phyloP scores from a whole-genome alignment of 202 grass and related monocot genomes.

The Thinopyrum obtusiflorum region DNA sequence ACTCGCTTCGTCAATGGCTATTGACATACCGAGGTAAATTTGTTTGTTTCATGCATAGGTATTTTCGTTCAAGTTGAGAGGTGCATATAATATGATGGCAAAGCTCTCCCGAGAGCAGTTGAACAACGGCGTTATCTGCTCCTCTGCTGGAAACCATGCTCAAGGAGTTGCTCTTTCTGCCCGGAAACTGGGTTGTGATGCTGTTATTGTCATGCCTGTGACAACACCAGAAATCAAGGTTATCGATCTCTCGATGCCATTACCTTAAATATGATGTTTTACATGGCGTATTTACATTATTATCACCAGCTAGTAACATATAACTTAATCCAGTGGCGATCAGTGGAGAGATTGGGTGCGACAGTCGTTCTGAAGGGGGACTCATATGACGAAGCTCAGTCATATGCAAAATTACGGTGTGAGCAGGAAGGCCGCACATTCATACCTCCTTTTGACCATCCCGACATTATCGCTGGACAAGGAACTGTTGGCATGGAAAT shows the following conservation, averaged over 20 bases:
- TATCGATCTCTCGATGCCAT: neutral
- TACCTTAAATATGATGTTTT: neutral
- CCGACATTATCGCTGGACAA: constrained; percentile 86
- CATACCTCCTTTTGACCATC: constrained; percentile 95
- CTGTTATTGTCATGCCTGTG: constrained; percentile 92
- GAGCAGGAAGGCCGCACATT: constrained; percentile 84
- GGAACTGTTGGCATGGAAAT: constrained; percentile 99
- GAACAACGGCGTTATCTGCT: constrained; percentile 84
- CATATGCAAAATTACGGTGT: constrained; percentile 70
- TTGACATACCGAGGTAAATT: neutral
- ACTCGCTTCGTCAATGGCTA: neutral
- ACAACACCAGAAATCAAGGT: constrained; percentile 99
- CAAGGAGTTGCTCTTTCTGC: constrained; percentile 97
- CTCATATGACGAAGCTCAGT: constrained; percentile 87
- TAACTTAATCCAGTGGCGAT: constrained; percentile 63
- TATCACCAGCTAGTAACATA: constrained; percentile 1
- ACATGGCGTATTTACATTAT: neutral
- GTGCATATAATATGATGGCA: constrained; percentile 99
- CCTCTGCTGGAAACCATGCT: constrained; percentile 98
- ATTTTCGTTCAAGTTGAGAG: constrained; percentile 93
- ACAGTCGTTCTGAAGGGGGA: constrained; percentile 85
- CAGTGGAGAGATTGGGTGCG: constrained; percentile 84
- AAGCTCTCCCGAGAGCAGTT: constrained; percentile 76
- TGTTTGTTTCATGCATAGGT: constrained; percentile 49
- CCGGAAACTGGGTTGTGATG: constrained; percentile 69